Percentiles rank a stretch among this genome's conserved stretches.
Evolutionary conservation across 352 stramenopile genomes (phyloP).

Genomic region (Globisporangium recalcitrans): DNA sequence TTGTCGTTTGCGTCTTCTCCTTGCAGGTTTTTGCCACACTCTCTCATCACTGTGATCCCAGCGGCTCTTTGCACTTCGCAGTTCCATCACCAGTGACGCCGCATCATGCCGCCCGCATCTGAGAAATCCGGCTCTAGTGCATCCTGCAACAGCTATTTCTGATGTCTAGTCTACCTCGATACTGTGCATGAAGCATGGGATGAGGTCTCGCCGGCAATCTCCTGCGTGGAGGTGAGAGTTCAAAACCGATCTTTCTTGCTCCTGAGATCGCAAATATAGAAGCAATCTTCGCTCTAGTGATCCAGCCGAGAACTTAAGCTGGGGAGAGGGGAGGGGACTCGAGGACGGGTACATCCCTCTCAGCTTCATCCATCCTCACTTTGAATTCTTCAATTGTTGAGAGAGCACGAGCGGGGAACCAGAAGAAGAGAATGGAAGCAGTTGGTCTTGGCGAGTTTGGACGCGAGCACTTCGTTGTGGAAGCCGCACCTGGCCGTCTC

Average conservation of each 20-base stretch:
- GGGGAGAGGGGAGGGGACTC: too few species aligned
- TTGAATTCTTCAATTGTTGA: slow-evolving; percentile 11
- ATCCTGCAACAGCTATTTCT: background rate
- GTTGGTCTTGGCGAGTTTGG: slow-evolving; percentile 39
- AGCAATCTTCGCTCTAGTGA: background rate
- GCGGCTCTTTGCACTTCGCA: background rate
- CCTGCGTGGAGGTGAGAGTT: background rate
- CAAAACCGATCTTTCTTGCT: slow-evolving; percentile 6
- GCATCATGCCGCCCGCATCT: background rate
- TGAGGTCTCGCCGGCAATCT: background rate
- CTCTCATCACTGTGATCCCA: background rate
- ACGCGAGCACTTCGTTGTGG: slow-evolving; percentile 40
- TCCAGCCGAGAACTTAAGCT: too few species aligned
- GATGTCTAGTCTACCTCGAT: background rate
- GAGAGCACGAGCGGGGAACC: background rate
- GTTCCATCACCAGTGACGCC: background rate
- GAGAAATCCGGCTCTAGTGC: background rate
- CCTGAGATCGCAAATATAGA: slow-evolving; percentile 7
- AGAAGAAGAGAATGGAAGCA: slow-evolving; percentile 17
- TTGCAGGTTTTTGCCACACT: background rate
- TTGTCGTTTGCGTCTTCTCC: background rate
- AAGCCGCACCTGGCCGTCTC: slow-evolving; percentile 42
- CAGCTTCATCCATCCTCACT: slow-evolving; percentile 16
- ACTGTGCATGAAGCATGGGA: background rate
- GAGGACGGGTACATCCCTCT: too few species aligned